Conservation (phyloP, 768 basidiomycete genomes). For the Phaeolepiota aurea region DNA sequence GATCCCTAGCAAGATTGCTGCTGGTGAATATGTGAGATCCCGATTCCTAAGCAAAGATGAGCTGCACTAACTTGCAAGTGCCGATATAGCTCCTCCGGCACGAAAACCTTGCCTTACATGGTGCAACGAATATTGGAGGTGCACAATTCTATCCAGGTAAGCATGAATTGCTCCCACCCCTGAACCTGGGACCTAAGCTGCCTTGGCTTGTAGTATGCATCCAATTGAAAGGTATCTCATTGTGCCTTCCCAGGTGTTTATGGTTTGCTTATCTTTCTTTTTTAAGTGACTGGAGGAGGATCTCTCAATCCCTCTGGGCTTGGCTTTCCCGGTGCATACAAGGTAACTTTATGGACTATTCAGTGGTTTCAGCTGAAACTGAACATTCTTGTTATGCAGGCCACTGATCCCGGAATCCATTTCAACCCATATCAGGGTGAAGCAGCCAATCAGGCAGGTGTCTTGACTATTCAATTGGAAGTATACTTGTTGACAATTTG, state of each 20-base stretch:
- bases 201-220: slow-evolving; percentile 22
- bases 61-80: no score
- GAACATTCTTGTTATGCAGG: slow-evolving; percentile 9
- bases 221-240: slow-evolving; percentile 21
- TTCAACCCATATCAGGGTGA: slow-evolving; percentile 28
- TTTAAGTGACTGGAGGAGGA: slow-evolving; percentile 24
- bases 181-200: slow-evolving; percentile 1
- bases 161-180: neutral
- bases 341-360: slow-evolving; percentile 7
- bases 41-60: neutral
- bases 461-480: no score
- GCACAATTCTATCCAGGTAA: slow-evolving; percentile 28
- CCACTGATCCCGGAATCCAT: slow-evolving; percentile 25
- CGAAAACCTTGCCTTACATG: slow-evolving; percentile 30
- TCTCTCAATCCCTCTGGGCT: slow-evolving; percentile 25
- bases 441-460: slow-evolving; percentile 25
- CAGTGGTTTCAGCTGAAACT: no score
- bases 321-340: slow-evolving; percentile 28
- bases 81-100: slow-evolving; percentile 26
- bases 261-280: neutral
- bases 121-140: slow-evolving; percentile 20
- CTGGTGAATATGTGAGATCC: slow-evolving; percentile 25
- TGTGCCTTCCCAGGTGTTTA: no score
- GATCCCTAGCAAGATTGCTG: slow-evolving; percentile 26
- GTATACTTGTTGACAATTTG: no score